Evolutionary conservation across 2,329 filamentous ascomycete genomes (phyloP).

Genomic region (Colletotrichum neosansevieriae): DNA sequence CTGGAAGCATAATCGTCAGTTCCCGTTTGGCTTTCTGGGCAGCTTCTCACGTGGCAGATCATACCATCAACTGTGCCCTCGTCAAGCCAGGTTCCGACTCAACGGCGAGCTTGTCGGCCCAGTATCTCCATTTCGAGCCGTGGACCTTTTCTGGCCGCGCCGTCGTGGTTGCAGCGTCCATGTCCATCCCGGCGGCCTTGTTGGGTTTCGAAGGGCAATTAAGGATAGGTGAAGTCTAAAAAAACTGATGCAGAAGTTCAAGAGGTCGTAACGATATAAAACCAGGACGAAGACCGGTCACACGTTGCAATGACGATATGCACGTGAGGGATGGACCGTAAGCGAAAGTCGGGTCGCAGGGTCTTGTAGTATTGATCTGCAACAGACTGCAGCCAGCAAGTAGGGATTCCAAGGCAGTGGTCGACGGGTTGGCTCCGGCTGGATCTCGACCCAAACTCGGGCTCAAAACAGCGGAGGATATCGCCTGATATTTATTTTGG

Average conservation of each 20-base stretch:
- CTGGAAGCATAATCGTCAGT: constrained; percentile 49
- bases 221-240: not conserved
- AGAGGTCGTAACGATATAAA: constrained; percentile 14
- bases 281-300: not conserved
- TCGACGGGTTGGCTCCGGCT: constrained; percentile 5
- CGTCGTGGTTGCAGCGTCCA: constrained; percentile 39
- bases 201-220: not conserved
- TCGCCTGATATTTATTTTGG: constrained; percentile 35
- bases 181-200: constrained; percentile 21
- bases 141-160: constrained; percentile 43
- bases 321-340: constrained; percentile 19
- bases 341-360: constrained; percentile 24
- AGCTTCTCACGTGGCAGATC: constrained; percentile 35
- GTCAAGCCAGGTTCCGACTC: constrained; percentile 82
- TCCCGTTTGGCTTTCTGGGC: not conserved
- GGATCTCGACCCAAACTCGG: not conserved
- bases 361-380: constrained; percentile 30
- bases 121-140: constrained; percentile 54
- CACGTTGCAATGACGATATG: constrained; percentile 36
- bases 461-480: constrained; percentile 1
- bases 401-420: constrained; percentile 31
- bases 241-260: not conserved
- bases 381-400: constrained; percentile 13
- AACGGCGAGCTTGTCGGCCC: constrained; percentile 75
- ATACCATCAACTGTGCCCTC: constrained; percentile 81